Percentiles rank a stretch among this genome's conserved stretches.
These are phyloP conservation scores for Nakaseomyces uthaithaninus DNA, from an alignment of 1,139 yeast genomes.

Conservation along the genomic window DNA sequence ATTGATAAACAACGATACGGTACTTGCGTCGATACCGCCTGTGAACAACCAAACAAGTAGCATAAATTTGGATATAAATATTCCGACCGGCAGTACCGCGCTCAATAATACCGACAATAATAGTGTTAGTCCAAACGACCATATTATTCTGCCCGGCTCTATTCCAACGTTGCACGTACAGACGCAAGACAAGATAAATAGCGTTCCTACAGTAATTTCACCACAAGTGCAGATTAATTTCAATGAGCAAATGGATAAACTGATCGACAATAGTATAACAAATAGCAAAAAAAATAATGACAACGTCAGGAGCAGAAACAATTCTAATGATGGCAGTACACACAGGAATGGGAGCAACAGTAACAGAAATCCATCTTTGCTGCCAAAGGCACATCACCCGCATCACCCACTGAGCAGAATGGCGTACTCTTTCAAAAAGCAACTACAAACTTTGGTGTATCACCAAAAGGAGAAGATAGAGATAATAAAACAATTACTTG, in stretches of 20 bases:
- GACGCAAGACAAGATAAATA: neutral
- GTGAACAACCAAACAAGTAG: neutral
- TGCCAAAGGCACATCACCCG: neutral
- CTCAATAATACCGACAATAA: neutral
- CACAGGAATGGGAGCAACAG: neutral
- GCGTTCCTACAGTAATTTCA: neutral
- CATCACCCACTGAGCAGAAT: slow-evolving; percentile 7
- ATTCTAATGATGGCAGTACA: neutral
- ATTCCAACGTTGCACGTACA: neutral
- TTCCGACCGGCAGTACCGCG: neutral
- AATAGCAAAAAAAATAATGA: neutral
- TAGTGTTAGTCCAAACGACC: neutral
- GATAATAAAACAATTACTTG: slow-evolving; percentile 18
- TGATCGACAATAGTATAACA: no score
- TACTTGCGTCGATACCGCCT: neutral
- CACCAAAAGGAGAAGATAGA: slow-evolving; percentile 24
- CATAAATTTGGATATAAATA: neutral
- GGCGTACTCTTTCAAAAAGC: slow-evolving; percentile 22
- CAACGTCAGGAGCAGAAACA: neutral
- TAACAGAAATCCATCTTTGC: neutral
- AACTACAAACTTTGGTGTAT: slow-evolving; percentile 20
- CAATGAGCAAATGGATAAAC: slow-evolving; percentile 1
- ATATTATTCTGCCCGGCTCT: neutral
- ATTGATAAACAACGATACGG: neutral
- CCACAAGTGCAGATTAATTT: neutral